Evolutionary conservation across 2,329 filamentous ascomycete species (phyloP).

Genomic region (Aspergillus thermomutatus): DNA sequence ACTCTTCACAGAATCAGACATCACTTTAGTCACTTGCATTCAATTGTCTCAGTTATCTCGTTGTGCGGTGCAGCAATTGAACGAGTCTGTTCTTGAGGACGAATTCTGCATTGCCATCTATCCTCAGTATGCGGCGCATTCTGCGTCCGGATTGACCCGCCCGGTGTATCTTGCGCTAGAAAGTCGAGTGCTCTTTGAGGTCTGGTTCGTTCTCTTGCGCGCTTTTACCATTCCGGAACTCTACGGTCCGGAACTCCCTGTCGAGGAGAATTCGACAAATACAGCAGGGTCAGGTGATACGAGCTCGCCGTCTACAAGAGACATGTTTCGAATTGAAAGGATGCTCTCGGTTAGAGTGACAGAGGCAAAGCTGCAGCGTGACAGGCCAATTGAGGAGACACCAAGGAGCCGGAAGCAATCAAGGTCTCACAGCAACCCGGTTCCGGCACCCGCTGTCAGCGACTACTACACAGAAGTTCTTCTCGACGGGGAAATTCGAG

Average conservation of each 20-base stretch:
- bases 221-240: constrained; percentile 91
- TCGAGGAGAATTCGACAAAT: constrained; percentile 43
- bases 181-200: constrained; percentile 85
- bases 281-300: constrained; percentile 25
- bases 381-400: constrained; percentile 29
- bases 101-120: constrained; percentile 95
- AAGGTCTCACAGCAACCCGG: constrained; percentile 26
- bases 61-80: constrained; percentile 84
- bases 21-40: constrained; percentile 74
- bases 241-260: constrained; percentile 61
- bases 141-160: constrained; percentile 72
- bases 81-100: constrained; percentile 85
- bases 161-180: constrained; percentile 88
- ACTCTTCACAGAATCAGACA: constrained; percentile 81
- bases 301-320: constrained; percentile 40
- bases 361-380: constrained; percentile 55
- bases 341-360: constrained; percentile 58
- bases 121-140: constrained; percentile 78
- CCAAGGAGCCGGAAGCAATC: constrained; percentile 33
- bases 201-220: constrained; percentile 90
- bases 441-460: constrained; percentile 28
- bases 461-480: constrained; percentile 49
- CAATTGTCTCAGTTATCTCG: constrained; percentile 85
- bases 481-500: constrained; percentile 47
- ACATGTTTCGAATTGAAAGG: constrained; percentile 66